Evolutionary conservation across 2,329 filamentous ascomycete genomes (phyloP).

Genomic region (Trichothecium sympodiale): DNA sequence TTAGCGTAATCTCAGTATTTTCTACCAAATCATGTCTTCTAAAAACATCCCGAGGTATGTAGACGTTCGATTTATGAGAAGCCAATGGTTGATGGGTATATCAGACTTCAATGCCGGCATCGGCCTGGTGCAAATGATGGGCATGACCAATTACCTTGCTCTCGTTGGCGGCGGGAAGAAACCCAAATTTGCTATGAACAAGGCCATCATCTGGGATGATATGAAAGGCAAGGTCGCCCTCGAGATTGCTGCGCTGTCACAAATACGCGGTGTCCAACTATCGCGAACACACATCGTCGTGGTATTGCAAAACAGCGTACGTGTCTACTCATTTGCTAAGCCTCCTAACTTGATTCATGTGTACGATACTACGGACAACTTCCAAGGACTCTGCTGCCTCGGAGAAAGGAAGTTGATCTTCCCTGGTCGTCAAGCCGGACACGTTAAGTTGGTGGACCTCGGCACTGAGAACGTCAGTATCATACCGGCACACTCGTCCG

Average conservation of each 20-base stretch:
- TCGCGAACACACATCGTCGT: conserved; percentile 68
- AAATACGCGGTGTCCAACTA: conserved; percentile 70
- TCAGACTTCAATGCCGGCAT: conserved; percentile 72
- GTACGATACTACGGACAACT: conserved; percentile 82
- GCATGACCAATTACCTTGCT: conserved; percentile 75
- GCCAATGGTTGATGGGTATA: conserved; percentile 1
- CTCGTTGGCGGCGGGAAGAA: conserved; percentile 79
- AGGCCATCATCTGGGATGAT: conserved; percentile 90
- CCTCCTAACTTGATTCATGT: conserved; percentile 58
- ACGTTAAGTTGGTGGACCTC: conserved; percentile 79
- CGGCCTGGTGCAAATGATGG: conserved; percentile 76
- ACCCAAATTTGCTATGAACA: conserved; percentile 80
- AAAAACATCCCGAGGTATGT: conserved; percentile 39
- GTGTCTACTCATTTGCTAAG: conserved; percentile 69
- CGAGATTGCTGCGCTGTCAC: conserved; percentile 71
- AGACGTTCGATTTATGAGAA: background rate
- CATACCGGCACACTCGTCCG: conserved; percentile 76
- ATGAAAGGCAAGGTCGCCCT: conserved; percentile 59
- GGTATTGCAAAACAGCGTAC: conserved; percentile 69
- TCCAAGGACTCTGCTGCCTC: conserved; percentile 68
- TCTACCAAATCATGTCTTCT: conserved; percentile 61
- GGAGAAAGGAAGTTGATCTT: conserved; percentile 67
- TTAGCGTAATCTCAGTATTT: conserved; percentile 37
- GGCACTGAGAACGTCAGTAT: conserved; percentile 77
- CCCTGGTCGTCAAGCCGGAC: conserved; percentile 76